A percentile compares a stretch with the other conserved stretches of the same genome.
Evolutionary conservation across 2,329 filamentous ascomycete species (phyloP).

Genomic region (Gaeumannomyces tritici): DNA sequence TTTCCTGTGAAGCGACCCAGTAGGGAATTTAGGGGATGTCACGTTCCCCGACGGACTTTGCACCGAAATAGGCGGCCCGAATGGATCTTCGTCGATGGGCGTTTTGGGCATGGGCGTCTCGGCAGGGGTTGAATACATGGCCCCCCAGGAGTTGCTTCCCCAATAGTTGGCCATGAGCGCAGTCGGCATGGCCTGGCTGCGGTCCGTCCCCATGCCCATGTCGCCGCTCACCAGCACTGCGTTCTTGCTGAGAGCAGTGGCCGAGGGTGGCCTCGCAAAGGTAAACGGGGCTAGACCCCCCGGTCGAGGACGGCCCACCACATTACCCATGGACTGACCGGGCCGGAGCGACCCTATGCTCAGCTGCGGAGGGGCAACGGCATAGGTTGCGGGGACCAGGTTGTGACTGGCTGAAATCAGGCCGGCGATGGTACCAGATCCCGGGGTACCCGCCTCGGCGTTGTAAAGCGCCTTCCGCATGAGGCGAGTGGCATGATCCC

Average conservation of each 20-base stretch:
- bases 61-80: constrained; percentile 22
- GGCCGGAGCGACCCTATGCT: constrained; percentile 5
- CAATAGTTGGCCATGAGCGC: constrained; percentile 89
- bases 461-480: constrained; percentile 63
- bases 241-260: constrained; percentile 77
- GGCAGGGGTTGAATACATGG: constrained; percentile 18
- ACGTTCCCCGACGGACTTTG: constrained; percentile 11
- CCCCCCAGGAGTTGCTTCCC: constrained; percentile 74
- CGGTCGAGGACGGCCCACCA: constrained; percentile 20
- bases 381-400: constrained; percentile 47
- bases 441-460: constrained; percentile 27
- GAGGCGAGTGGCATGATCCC: constrained; percentile 77
- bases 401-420: constrained; percentile 79
- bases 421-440: constrained; percentile 64
- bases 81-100: constrained; percentile 25
- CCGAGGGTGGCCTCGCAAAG: constrained; percentile 70
- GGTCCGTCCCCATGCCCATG: constrained; percentile 55
- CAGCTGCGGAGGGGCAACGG: constrained; percentile 7
- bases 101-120: constrained; percentile 9
- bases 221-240: constrained; percentile 77
- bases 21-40: constrained; percentile 14
- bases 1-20: constrained; percentile 26
- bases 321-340: background rate
- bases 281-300: constrained; percentile 73
- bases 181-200: constrained; percentile 64